phyloP scores from a whole-genome alignment of 352 stramenopile genomes.

The Globisporangium nagaii region DNA sequence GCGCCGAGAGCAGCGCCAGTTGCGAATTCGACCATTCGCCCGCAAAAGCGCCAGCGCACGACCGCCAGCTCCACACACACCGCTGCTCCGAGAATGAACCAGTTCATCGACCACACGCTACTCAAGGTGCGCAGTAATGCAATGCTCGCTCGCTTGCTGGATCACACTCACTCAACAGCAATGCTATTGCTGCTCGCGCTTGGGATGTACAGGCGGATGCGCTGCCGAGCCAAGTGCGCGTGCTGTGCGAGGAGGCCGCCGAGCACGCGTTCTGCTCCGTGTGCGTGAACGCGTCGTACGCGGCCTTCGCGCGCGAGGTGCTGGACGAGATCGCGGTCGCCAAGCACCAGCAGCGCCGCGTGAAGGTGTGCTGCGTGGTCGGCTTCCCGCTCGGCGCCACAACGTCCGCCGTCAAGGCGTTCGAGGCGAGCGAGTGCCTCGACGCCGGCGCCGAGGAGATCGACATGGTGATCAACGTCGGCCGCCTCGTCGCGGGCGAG shows the following conservation, averaged over 20 bases:
- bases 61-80: not conserved
- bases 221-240: slow-evolving; percentile 51
- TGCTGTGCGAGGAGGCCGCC: slow-evolving; percentile 62
- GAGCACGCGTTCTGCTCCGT: slow-evolving; percentile 72
- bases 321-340: slow-evolving; percentile 35
- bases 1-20: slow-evolving; percentile 2
- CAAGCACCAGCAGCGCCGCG: slow-evolving; percentile 23
- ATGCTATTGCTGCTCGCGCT: slow-evolving; percentile 1
- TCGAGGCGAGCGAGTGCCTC: slow-evolving; percentile 64
- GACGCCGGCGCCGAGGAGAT: slow-evolving; percentile 77
- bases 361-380: slow-evolving; percentile 82
- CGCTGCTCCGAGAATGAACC: slow-evolving; percentile 35
- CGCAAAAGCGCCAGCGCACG: slow-evolving; percentile 5
- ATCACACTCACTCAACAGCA: slow-evolving; percentile 1
- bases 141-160: not conserved
- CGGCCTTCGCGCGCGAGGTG: slow-evolving; percentile 53
- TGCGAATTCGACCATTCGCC: slow-evolving; percentile 4
- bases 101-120: slow-evolving; percentile 76
- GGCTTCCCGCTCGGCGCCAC: slow-evolving; percentile 74
- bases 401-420: slow-evolving; percentile 55
- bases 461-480: slow-evolving; percentile 86
- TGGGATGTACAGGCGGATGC: slow-evolving; percentile 49
- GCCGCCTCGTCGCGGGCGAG: slow-evolving; percentile 50
- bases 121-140: slow-evolving; percentile 42
- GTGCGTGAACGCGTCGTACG: slow-evolving; percentile 79